Conservation (phyloP, 2,329 filamentous ascomycete species). For the Elsinoe fawcettii region DNA sequence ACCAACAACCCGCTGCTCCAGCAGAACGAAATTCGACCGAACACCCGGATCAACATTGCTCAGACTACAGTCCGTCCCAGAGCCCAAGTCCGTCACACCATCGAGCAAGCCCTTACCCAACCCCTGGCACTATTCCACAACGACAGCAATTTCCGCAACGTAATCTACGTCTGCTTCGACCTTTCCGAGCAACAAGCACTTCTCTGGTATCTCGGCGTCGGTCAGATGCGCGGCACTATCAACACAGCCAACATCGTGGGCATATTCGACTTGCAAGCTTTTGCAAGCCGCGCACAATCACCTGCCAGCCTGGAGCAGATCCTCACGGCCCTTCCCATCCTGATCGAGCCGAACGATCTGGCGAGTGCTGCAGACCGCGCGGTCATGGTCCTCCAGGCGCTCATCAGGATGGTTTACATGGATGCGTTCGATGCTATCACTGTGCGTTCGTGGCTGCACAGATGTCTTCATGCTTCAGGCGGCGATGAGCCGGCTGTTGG, state of each 20-base stretch:
- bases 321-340: not conserved
- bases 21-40: not conserved
- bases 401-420: constrained; percentile 16
- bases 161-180: not conserved
- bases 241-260: not conserved
- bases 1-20: constrained; percentile 18
- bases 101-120: not conserved
- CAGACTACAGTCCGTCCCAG: not conserved
- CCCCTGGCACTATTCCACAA: not conserved
- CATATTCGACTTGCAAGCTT: not conserved
- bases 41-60: not conserved
- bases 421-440: not conserved
- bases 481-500: not conserved
- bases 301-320: not conserved
- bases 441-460: not conserved
- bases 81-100: not conserved
- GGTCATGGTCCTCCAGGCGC: constrained; percentile 24
- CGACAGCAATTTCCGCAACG: not conserved
- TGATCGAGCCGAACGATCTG: not conserved
- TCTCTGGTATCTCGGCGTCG: not conserved
- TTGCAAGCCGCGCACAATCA: not conserved
- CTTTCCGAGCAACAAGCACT: not conserved
- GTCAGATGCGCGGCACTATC: not conserved
- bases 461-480: not conserved
- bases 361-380: constrained; percentile 29